Evolutionary conservation across 202 grass and related monocot species (phyloP), one percentile per base, ranked within the genome.

Genomic region (Elaeis oleifera): DNA sequence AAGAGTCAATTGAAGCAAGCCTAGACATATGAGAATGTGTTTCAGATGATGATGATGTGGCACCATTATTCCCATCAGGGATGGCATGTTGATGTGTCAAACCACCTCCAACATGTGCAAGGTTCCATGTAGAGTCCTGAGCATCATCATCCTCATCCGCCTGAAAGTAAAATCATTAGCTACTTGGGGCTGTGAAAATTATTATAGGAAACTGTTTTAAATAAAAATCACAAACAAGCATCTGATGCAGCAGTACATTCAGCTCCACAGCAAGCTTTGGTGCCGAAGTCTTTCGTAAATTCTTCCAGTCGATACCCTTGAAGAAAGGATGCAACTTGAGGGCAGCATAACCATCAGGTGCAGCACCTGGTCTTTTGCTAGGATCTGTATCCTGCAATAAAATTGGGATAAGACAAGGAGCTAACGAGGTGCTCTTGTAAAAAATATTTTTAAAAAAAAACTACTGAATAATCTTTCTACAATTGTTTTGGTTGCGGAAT

Each of bases 1-100:
- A 97, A 68, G 94, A 97, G 68, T 99, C 88, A 18, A 99, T 99
- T 63, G 88, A 94, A 66, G 94, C 83, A 67, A 99, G 74, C 72
- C 68, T 80, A 29, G 85, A 84, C 58, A 99, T 78, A 71, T 89
- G 88, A 31, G 85, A 84, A 26, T 75, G 74, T 70, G 58, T 72
- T 79, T 92, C 85, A 65, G 88, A 94, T 72, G 94, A 94, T 81
- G 94, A 89, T 79, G 88, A 89, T 11, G 78, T 16, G 5, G 71
- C 85, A 55, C 81, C 75, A 61, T 70, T 60, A 67, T 80, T 84
- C 51, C 59, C 69, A 70, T 70, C 71, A 80, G 65, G 72, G 44
- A 59, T 61, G 21, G 63, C 56, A 62, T 81, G 71, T 78, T 86
- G 88, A 28, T 75, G 89, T 32, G 13, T 76, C 32, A 56, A 49